These are phyloP conservation scores for Neofusicoccum parvum DNA, from an alignment of 2,329 filamentous ascomycete species.

Conservation along the genomic window DNA sequence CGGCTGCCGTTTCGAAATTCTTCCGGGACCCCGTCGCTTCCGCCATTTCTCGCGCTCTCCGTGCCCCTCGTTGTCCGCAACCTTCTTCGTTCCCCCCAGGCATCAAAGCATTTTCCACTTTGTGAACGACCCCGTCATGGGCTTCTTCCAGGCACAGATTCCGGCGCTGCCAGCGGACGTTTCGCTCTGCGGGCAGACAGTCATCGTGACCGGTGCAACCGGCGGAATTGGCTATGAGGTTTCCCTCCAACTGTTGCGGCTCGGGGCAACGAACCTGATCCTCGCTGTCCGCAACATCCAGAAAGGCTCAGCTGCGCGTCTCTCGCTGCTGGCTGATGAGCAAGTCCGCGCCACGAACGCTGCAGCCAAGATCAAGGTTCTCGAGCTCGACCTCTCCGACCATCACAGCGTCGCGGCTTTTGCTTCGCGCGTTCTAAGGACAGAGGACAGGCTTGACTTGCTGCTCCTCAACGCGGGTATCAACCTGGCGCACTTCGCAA, in stretches of 20 bases:
- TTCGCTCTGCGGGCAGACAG: not conserved
- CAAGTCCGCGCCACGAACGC: not conserved
- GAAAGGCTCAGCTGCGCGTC: not conserved
- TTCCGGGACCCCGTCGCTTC: not conserved
- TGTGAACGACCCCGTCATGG: not conserved
- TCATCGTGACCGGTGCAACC: constrained; percentile 2
- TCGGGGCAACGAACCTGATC: constrained; percentile 3
- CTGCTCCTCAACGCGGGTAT: constrained; percentile 13
- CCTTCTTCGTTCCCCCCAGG: not conserved
- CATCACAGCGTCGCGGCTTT: not conserved
- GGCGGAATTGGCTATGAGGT: constrained; percentile 9
- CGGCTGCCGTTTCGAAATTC: not conserved
- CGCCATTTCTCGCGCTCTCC: not conserved
- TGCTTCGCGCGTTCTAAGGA: not conserved
- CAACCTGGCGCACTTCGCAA: constrained; percentile 1
- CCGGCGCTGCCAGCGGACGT: not conserved
- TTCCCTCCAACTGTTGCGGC: not conserved
- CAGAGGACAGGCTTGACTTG: not conserved
- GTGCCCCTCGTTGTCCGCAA: not conserved
- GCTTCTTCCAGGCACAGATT: constrained; percentile 6
- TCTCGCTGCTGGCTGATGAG: constrained; percentile 2
- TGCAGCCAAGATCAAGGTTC: not conserved
- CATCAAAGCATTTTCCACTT: not conserved
- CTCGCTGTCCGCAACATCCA: constrained; percentile 2
- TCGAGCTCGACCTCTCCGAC: constrained; percentile 3